phyloP scores from a whole-genome alignment of 306 rosid species.

The Casuarina equisetifolia region DNA sequence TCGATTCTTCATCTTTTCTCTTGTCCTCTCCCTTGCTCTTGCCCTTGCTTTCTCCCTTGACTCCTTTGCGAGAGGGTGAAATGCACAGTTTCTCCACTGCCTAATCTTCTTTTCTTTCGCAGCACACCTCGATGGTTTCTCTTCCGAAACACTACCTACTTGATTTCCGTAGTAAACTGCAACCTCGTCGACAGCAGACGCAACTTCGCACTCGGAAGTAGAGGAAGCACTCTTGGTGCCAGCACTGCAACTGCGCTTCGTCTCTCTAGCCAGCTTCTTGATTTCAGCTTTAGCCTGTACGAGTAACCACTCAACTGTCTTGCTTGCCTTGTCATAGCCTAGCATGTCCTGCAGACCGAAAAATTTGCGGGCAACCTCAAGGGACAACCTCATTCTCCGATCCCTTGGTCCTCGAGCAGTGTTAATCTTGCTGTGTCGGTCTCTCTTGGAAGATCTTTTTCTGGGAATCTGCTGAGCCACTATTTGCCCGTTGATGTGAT shows the following conservation, averaged over 20 bases:
- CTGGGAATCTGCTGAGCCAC: constrained; percentile 35
- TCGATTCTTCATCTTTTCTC: constrained; percentile 35
- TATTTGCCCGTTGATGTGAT: neutral
- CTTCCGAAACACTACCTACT: constrained; percentile 2
- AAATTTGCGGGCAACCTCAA: constrained; percentile 68
- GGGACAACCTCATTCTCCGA: constrained; percentile 84
- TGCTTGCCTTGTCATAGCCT: constrained; percentile 86
- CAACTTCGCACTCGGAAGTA: constrained; percentile 73
- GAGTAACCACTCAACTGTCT: constrained; percentile 87
- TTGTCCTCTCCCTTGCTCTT: constrained; percentile 68
- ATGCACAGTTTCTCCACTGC: constrained; percentile 39
- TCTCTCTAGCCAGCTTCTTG: constrained; percentile 48
- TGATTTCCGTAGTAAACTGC: constrained; percentile 30
- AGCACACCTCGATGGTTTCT: neutral
- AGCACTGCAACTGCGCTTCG: constrained; percentile 15
- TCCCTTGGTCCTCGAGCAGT: constrained; percentile 72
- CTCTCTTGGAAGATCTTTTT: constrained; percentile 59
- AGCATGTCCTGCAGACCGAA: constrained; percentile 84
- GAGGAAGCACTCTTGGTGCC: constrained; percentile 40
- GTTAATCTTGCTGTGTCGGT: constrained; percentile 87
- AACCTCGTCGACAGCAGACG: constrained; percentile 58
- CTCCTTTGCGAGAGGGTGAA: constrained; percentile 46
- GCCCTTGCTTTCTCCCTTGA: constrained; percentile 76
- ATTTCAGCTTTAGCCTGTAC: constrained; percentile 55
- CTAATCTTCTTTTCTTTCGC: constrained; percentile 24